Evolutionary conservation across 192 early-diverging fungal species (phyloP).

Genomic region (Anaeromyces robustus): DNA sequence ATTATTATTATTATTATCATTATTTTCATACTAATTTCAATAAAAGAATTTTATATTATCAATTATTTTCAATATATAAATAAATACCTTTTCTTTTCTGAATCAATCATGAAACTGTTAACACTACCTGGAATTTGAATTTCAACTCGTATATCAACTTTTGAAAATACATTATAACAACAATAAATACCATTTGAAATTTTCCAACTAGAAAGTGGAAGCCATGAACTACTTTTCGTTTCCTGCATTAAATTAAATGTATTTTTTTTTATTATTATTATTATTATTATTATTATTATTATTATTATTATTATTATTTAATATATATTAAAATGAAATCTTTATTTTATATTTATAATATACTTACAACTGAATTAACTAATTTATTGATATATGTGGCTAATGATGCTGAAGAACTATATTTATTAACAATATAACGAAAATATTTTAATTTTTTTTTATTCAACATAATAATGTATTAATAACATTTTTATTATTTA

Average conservation of each 20-base stretch:
- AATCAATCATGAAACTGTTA: slow-evolving; percentile 74
- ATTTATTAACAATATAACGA: neutral
- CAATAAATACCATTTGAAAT: slow-evolving; percentile 63
- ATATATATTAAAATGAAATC: neutral
- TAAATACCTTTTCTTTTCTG: slow-evolving; percentile 64
- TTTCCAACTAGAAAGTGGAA: slow-evolving; percentile 33
- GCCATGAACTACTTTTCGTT: slow-evolving; percentile 9
- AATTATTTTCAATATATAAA: too few species aligned
- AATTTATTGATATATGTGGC: slow-evolving; percentile 94
- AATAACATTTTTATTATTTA: too few species aligned
- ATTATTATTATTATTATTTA: too few species aligned
- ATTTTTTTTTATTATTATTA: slow-evolving; percentile 26
- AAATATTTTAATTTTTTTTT: too few species aligned
- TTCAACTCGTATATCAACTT: slow-evolving; percentile 94
- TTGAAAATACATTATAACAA: slow-evolving; percentile 93
- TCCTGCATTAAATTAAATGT: slow-evolving; percentile 39
- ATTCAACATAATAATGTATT: too few species aligned
- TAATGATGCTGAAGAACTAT: slow-evolving; percentile 74
- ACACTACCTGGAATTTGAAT: slow-evolving; percentile 97
- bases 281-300: neutral
- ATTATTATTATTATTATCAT: neutral
- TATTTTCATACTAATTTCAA: neutral
- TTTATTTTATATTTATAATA: neutral
- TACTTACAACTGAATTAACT: slow-evolving; percentile 64
- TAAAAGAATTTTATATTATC: too few species aligned